phyloP scores from a whole-genome alignment of 495 filamentous ascomycete genomes.

The Podospora pseudopauciseta region DNA sequence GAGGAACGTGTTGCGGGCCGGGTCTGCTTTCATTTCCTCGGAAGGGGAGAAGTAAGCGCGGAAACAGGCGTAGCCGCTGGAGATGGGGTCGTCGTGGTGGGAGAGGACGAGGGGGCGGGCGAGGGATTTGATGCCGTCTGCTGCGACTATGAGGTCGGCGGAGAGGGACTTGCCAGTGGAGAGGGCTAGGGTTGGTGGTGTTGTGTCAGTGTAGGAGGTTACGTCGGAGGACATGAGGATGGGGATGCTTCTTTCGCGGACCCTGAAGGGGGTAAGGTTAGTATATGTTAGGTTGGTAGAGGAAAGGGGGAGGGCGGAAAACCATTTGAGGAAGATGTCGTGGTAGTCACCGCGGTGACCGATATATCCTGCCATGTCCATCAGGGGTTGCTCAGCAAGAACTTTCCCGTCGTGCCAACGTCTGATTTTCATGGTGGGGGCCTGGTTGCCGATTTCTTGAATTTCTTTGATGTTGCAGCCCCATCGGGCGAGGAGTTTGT shows the following conservation, averaged over 20 bases:
- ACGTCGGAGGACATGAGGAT: constrained; percentile 50
- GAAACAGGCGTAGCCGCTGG: constrained; percentile 48
- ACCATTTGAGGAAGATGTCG: constrained; percentile 46
- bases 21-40: constrained; percentile 40
- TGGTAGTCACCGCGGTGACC: constrained; percentile 53
- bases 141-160: constrained; percentile 33
- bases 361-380: constrained; percentile 57
- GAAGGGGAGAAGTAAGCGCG: constrained; percentile 45
- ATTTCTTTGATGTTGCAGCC: constrained; percentile 37
- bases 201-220: constrained; percentile 42
- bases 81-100: constrained; percentile 44
- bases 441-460: constrained; percentile 53
- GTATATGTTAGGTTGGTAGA: background rate
- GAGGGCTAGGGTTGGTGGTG: constrained; percentile 21
- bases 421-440: constrained; percentile 51
- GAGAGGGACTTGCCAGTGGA: constrained; percentile 25
- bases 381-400: constrained; percentile 50
- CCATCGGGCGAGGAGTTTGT: constrained; percentile 49
- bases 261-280: constrained; percentile 13
- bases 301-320: background rate
- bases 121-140: constrained; percentile 47
- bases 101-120: constrained; percentile 45
- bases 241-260: constrained; percentile 45
- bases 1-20: constrained; percentile 42
- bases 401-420: constrained; percentile 51